Base-by-base conservation (phyloP, 805 yeast species). In the Saturnispora gosingensis region DNA sequence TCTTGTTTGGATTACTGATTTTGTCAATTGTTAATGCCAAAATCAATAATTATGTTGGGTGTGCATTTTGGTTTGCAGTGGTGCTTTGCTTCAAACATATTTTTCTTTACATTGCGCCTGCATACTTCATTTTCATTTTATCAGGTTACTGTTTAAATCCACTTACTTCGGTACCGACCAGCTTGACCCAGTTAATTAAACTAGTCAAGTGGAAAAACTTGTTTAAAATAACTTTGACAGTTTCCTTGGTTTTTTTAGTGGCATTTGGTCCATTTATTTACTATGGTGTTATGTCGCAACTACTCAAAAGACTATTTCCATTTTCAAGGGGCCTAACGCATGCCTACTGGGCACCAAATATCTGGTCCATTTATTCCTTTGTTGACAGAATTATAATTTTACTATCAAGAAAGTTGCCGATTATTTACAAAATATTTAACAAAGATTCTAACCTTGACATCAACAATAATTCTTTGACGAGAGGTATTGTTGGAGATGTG, bases 341-440 rank as follows among this genome's bases (percentile, higher is more conserved):
- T 68, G 97, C 98, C 0, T 93, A 93, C 69, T 93, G 99, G 98
- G 98, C 99, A 1, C 98, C 99, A 15, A 93, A 93, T 61, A 72
- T 89, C 45, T 93, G 99, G 99, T 97, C 99, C 0, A 59, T 91
- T 9, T 93, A 93, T 67, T 86, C 97, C 2, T 84, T 87, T 57
- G 54, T 75, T 13, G 99, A 93, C 67, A 74, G 95, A 53, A 61
- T 83, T 0, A 71, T 89, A 52, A 74, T 84, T 16, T 73, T 74
- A 50, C 78, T 56, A 5, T 34, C 53, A 7, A 53, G 54, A 27
- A 51, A 40, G 35, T 16, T 58, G 16, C 57, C 59, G 18, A 28
- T 58, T 20, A 38, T 57, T 56, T 46, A 45, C 11, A 53, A 48
- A 50, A 48, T 58, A 7, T 53, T 53, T 30, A 45, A 50, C 10